A percentile compares a stretch with the other conserved stretches of the same genome.
Evolutionary conservation across 768 basidiomycete genomes (phyloP).

Genomic region (Leccinum arenicola): DNA sequence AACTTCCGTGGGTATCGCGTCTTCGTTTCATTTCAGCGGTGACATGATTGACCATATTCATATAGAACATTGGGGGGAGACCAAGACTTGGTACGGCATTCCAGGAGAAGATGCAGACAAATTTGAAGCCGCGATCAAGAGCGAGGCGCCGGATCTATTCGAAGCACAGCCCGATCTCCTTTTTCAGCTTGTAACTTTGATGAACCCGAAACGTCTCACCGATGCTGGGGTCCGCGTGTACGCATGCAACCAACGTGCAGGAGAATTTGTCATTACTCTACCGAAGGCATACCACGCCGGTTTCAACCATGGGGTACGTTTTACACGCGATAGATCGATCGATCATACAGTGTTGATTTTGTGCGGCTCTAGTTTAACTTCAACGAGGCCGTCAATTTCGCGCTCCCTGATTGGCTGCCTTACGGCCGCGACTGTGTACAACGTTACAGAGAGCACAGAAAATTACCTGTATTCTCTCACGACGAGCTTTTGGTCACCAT

Average conservation of each 20-base stretch:
- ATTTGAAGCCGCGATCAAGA: conserved; percentile 93
- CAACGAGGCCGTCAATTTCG: conserved; percentile 99
- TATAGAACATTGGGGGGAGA: conserved; percentile 97
- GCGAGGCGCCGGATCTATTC: conserved; percentile 96
- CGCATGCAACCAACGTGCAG: conserved; percentile 94
- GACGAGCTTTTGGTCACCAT: conserved; percentile 97
- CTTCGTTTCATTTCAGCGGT: conserved; percentile 16
- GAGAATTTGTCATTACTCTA: conserved; percentile 97
- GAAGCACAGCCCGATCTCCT: conserved; percentile 96
- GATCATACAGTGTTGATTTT: conserved; percentile 24
- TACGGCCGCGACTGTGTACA: conserved; percentile 85
- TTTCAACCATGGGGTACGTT: conserved; percentile 94
- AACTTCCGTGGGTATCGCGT: conserved; percentile 71
- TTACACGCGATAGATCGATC: conserved; percentile 25
- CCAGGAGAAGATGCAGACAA: conserved; percentile 94
- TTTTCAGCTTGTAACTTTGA: conserved; percentile 95
- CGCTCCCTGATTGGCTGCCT: conserved; percentile 91
- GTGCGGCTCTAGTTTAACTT: conserved; percentile 76
- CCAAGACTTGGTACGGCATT: conserved; percentile 99
- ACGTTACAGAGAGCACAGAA: conserved; percentile 86
- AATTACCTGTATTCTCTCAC: conserved; percentile 96
- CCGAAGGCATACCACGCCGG: conserved; percentile 98
- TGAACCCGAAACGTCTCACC: conserved; percentile 86
- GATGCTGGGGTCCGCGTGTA: conserved; percentile 90
- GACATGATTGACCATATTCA: conserved; percentile 26